Evolutionary conservation across 768 basidiomycete genomes (phyloP).

Genomic region (Collybiopsis confluens): DNA sequence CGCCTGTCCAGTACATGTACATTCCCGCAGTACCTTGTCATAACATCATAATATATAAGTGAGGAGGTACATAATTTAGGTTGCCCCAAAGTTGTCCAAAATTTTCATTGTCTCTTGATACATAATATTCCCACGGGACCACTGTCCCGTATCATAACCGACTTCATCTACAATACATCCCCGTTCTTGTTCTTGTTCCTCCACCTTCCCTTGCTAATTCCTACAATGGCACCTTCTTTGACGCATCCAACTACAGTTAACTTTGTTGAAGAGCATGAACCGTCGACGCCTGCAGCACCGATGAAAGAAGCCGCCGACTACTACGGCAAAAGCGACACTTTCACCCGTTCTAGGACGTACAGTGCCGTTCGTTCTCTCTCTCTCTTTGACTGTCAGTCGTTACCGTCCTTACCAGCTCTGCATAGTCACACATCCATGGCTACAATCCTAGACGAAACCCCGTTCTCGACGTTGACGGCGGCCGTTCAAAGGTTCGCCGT

Average conservation of each 20-base stretch:
- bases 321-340: slow-evolving; percentile 77
- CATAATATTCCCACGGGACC: slow-evolving; percentile 1
- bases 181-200: neutral
- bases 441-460: slow-evolving; percentile 69
- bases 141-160: neutral
- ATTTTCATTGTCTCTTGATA: too few relatives aligned
- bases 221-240: slow-evolving; percentile 59
- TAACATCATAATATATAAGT: too few relatives aligned
- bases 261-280: slow-evolving; percentile 60
- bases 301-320: slow-evolving; percentile 65
- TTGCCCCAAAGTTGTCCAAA: too few relatives aligned
- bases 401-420: slow-evolving; percentile 11
- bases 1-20: neutral
- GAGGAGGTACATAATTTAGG: too few relatives aligned
- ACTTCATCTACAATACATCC: neutral
- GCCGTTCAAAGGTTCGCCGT: slow-evolving; percentile 66
- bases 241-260: slow-evolving; percentile 60
- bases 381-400: slow-evolving; percentile 11
- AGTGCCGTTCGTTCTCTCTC: slow-evolving; percentile 58
- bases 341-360: slow-evolving; percentile 82
- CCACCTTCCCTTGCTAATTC: slow-evolving; percentile 8
- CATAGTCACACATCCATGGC: slow-evolving; percentile 73
- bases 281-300: slow-evolving; percentile 31
- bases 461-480: slow-evolving; percentile 75
- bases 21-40: too few relatives aligned